Percentiles rank a stretch among this genome's conserved stretches.
Conservation (phyloP, 768 basidiomycete species). For the Suillus decipiens region DNA sequence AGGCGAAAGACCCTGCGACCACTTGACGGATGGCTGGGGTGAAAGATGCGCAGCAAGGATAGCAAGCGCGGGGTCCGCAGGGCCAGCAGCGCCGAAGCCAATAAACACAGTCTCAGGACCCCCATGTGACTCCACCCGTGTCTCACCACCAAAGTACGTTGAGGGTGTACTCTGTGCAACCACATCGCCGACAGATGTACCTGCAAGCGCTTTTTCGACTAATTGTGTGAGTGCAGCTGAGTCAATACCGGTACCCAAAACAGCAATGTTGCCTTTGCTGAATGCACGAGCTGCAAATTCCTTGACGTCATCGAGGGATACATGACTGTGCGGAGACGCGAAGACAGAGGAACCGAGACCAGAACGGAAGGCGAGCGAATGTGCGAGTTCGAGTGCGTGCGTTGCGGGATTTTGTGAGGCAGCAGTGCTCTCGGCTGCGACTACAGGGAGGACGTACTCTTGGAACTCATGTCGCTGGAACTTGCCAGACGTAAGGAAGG, state of each 20-base stretch:
- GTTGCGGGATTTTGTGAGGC: constrained; percentile 62
- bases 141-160: constrained; percentile 84
- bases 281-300: constrained; percentile 74
- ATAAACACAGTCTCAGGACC: constrained; percentile 80
- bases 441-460: constrained; percentile 71
- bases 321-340: constrained; percentile 65
- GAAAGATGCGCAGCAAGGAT: constrained; percentile 82
- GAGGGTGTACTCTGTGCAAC: constrained; percentile 29
- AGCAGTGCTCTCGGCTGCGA: constrained; percentile 67
- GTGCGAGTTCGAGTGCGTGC: constrained; percentile 83
- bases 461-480: constrained; percentile 77
- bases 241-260: constrained; percentile 87
- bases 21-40: constrained; percentile 81
- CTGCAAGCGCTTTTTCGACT: constrained; percentile 66
- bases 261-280: constrained; percentile 76
- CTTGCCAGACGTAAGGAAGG: constrained; percentile 80
- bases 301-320: constrained; percentile 71
- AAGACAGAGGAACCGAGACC: constrained; percentile 93
- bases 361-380: constrained; percentile 88
- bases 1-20: constrained; percentile 75
- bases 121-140: constrained; percentile 64
- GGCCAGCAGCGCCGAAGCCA: constrained; percentile 77
- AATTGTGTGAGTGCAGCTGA: constrained; percentile 68
- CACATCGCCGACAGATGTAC: constrained; percentile 33
- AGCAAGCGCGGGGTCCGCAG: constrained; percentile 69